Percentiles rank a stretch among this genome's conserved stretches.
These are phyloP conservation scores for Inosperma sp. DNA, from an alignment of 768 basidiomycete species.

Conservation along the genomic window DNA sequence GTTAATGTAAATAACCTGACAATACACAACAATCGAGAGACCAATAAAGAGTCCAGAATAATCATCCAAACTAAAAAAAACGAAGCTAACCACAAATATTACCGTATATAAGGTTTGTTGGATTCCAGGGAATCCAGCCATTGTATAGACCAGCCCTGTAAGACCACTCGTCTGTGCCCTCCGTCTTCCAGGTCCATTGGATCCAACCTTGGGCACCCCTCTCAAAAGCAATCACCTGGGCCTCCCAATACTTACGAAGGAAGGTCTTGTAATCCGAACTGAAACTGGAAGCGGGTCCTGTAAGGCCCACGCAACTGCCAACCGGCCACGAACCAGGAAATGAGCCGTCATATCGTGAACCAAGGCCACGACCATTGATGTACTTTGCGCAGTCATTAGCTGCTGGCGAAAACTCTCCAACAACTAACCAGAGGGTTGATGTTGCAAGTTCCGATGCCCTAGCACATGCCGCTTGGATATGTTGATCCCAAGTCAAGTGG, in stretches of 20 bases:
- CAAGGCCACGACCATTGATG: constrained; percentile 76
- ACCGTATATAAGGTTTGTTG: constrained; percentile 48
- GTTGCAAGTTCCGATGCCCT: constrained; percentile 40
- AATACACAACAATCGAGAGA: too few species aligned
- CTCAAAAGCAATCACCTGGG: constrained; percentile 73
- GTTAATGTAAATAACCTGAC: too few species aligned
- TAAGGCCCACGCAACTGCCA: constrained; percentile 70
- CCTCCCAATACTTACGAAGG: constrained; percentile 80
- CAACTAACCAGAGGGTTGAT: constrained; percentile 75
- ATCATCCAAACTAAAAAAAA: too few species aligned
- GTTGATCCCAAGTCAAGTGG: constrained; percentile 43
- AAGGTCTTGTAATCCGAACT: constrained; percentile 67
- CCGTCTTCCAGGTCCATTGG: constrained; percentile 83
- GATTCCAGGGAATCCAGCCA: constrained; percentile 79
- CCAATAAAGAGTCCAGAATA: too few species aligned
- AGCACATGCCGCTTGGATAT: constrained; percentile 58
- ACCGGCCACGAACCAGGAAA: constrained; percentile 58
- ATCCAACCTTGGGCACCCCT: constrained; percentile 61
- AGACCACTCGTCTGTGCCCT: constrained; percentile 83
- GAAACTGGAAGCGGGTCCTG: constrained; percentile 39
- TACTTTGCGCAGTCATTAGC: constrained; percentile 75
- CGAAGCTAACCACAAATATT: constrained; percentile 63
- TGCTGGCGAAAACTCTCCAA: constrained; percentile 86
- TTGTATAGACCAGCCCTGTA: constrained; percentile 75
- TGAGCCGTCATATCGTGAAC: constrained; percentile 62